Base-by-base conservation (phyloP, 148 eudicot genomes). In the Beta vulgaris region DNA sequence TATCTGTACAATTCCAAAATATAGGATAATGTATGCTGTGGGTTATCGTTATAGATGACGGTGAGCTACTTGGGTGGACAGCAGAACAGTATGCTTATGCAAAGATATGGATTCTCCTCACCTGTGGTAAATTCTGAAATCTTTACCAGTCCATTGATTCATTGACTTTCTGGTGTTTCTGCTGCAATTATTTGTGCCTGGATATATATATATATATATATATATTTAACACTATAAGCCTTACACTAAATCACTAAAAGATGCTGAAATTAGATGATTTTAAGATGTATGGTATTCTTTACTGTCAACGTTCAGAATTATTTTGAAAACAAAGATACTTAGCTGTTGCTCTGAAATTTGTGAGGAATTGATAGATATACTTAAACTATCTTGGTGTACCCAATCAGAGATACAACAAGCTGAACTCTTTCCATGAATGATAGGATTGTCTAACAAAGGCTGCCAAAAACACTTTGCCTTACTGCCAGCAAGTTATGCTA, bases 41-140 rank as follows among this genome's bases (percentile, higher is more conserved):
- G 35, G 64, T 43, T 28, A 32, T 73, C 28, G 71, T 43, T 78
- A 80, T 88, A 96, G 98, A 85, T 96, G 93, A 92, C 98, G 63
- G 78, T 96, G 74, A 84, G 88, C 85, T 96, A 96, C 81, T 63
- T 92, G 88, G 79, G 72, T 76, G 85, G 88, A 37, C 84, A 77
- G 82, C 86, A 81, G 87, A 96, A 91, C 67, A 73, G 88, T 73
- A 75, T 83, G 74, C 87, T 89, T 54, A 89, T 96, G 98, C 97
- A 88, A 77, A 88, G 91, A 92, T 96, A 92, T 78, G 99, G 99
- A 37, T 92, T 96, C 87, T 96, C 99, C 77, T 89, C 99, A 32
- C 80, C 90, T 70, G 96, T 83, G 97, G 99, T 96, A 92, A 43
- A 75, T 75, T 25, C 71, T 68, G 35, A 64, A 31, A 36, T 71